Evolutionary conservation across 352 stramenopile species (phyloP), one percentile per base, ranked within the genome.

Genomic region (Pythium phragmiticola): DNA sequence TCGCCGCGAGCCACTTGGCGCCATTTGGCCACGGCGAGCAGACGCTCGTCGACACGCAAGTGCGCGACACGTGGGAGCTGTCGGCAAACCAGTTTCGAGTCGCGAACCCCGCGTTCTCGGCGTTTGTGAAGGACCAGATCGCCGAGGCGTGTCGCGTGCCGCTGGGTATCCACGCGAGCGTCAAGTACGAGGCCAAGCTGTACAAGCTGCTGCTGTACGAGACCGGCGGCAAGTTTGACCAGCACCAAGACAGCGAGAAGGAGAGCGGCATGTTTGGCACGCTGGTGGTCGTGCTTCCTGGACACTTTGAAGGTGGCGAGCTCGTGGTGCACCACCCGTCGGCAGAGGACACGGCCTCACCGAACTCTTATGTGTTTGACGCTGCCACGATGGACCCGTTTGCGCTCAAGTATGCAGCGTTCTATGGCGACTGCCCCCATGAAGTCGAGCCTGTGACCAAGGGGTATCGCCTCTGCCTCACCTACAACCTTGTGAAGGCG

Each of bases 201-300:
- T 21, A 21, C 21, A 21, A 21, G 21, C 21, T 21, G 21, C 21
- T 21, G 39, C 45, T 30, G 26, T 30, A 30, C 57, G 75, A 70
- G 46, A 17, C 68, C 45, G 74, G 69, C 43, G 71, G 75, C 7
- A 63, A 72, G 46, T 86, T 78, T 49, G 16, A 23, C 65, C 53
- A 9, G 63, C 50, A 52, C 17, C n/a, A 41, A 11, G 26, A 39
- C 13, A 28, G 14, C 12, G 6, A 71, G 57, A 83, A 88, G 28
- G 62, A 88, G 28, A 55, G 66, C 11, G 77, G 70, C 7, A 86
- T 80, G 79, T 78, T 81, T n/a, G 79, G 73, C 6, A 34, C 26
- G 4, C 26, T 30, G 26, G 26, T 84, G 26, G 16, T 88, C 5
- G 65, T 79, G 36, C 64, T 79, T 3, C 74, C 78, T 6, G 70